A percentile compares a stretch with the other conserved stretches of the same genome.
Conservation (phyloP, 805 yeast species). For the Kurtzmaniella cleridarum region DNA sequence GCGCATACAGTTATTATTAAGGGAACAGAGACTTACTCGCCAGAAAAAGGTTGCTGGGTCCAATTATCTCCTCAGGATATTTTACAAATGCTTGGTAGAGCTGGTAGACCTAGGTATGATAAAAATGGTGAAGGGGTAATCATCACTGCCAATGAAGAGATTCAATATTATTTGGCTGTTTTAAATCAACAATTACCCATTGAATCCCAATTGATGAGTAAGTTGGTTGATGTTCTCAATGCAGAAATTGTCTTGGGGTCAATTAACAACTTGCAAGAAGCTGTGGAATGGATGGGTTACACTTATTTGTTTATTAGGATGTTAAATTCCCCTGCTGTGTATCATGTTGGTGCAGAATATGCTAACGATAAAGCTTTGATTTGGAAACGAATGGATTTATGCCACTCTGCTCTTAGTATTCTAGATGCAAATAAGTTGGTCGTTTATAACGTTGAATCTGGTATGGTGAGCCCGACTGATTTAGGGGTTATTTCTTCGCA, state of each 20-base stretch:
- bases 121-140: conserved; percentile 90
- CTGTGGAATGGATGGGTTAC: conserved; percentile 72
- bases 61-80: conserved; percentile 94
- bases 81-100: conserved; percentile 96
- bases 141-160: conserved; percentile 79
- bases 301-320: conserved; percentile 79
- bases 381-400: conserved; percentile 58
- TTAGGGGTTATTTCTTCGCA: conserved; percentile 82
- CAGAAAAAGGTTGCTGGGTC: conserved; percentile 84
- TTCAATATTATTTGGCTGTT: conserved; percentile 86
- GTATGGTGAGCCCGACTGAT: conserved; percentile 43
- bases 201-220: conserved; percentile 76
- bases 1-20: conserved; percentile 92
- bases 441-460: conserved; percentile 48
- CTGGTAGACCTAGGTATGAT: conserved; percentile 95
- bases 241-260: conserved; percentile 83
- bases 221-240: conserved; percentile 68
- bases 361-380: conserved; percentile 43
- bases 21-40: conserved; percentile 91
- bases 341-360: conserved; percentile 68
- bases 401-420: conserved; percentile 67
- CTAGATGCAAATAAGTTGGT: conserved; percentile 56
- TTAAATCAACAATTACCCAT: conserved; percentile 88
- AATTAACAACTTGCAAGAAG: conserved; percentile 55
- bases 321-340: conserved; percentile 65